These are phyloP conservation scores for maize (Zea mays) DNA, from an alignment of 176 grass and related monocot species.

Conservation along the genomic window DNA sequence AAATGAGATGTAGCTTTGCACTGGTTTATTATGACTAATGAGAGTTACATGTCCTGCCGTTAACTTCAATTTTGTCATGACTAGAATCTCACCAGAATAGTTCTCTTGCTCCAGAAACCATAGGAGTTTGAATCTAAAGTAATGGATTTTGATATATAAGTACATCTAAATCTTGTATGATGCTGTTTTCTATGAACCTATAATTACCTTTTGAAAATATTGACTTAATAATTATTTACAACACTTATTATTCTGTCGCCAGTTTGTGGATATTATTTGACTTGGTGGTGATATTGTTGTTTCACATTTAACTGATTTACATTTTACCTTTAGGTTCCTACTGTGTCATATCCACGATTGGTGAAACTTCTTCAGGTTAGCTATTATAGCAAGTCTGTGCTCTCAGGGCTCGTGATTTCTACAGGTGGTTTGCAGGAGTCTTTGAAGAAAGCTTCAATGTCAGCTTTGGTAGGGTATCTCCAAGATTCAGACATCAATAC, in stretches of 20 bases:
- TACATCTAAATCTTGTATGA: too few species aligned
- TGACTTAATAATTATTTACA: too few species aligned
- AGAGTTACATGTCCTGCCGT: not conserved
- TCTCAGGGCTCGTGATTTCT: slow-evolving; percentile 91
- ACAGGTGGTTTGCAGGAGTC: slow-evolving; percentile 95
- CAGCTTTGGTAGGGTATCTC: slow-evolving; percentile 80
- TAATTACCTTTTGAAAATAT: too few species aligned
- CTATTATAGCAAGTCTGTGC: slow-evolving; percentile 77
- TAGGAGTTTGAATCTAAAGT: too few species aligned
- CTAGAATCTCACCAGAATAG: too few species aligned
- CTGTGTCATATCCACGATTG: slow-evolving; percentile 78
- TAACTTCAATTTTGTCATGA: too few species aligned
- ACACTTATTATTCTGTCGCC: not conserved
- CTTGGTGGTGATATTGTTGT: not conserved
- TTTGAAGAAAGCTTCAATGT: slow-evolving; percentile 63
- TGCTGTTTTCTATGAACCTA: too few species aligned
- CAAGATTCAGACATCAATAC: slow-evolving; percentile 50
- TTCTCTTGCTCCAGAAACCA: too few species aligned
- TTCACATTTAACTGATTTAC: not conserved
- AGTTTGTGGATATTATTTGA: slow-evolving; percentile 21
- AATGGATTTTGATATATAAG: too few species aligned
- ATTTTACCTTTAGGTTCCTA: slow-evolving; percentile 57
- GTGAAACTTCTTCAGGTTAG: slow-evolving; percentile 78
- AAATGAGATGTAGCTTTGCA: slow-evolving; percentile 27
- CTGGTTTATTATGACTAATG: slow-evolving; percentile 23